These are phyloP conservation scores for Cyphellophora attinorum DNA, from an alignment of 2,329 filamentous ascomycete genomes.

Conservation along the genomic window DNA sequence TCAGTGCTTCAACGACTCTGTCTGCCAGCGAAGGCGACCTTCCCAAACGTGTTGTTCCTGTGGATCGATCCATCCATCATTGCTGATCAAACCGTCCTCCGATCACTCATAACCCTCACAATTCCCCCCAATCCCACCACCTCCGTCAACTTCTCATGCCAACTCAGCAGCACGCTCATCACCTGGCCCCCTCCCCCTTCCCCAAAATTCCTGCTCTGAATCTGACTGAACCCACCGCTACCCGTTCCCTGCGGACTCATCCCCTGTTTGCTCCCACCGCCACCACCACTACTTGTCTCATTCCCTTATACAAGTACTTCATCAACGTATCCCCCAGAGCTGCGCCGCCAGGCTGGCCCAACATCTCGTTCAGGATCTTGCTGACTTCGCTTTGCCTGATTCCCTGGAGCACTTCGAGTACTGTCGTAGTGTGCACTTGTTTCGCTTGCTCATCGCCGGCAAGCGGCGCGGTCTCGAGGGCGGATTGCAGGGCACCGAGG, in stretches of 20 bases:
- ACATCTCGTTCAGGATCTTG: conserved; percentile 72
- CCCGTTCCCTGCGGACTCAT: conserved; percentile 61
- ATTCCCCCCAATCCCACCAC: conserved; percentile 87
- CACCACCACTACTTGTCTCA: conserved; percentile 15
- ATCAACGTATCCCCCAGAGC: conserved; percentile 88
- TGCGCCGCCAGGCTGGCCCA: conserved; percentile 65
- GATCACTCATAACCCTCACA: conserved; percentile 90
- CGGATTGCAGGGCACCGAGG: conserved; percentile 75
- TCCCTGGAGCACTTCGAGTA: conserved; percentile 87
- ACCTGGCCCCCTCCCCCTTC: conserved; percentile 67
- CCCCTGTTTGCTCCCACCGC: conserved; percentile 12
- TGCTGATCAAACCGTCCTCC: conserved; percentile 64
- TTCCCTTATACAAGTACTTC: conserved; percentile 73
- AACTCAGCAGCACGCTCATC: conserved; percentile 95
- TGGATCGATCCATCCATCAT: neutral
- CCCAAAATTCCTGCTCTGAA: conserved; percentile 47
- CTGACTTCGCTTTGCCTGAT: conserved; percentile 96
- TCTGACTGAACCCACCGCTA: conserved; percentile 59
- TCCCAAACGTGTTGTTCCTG: too few relatives aligned
- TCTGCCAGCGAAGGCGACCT: too few relatives aligned
- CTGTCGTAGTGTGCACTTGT: conserved; percentile 78
- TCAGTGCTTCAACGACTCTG: too few relatives aligned
- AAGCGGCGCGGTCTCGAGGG: conserved; percentile 75
- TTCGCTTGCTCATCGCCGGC: conserved; percentile 45
- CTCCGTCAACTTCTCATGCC: conserved; percentile 98